Percentiles rank a stretch among this genome's conserved stretches.
Conservation (phyloP, 352 stramenopile genomes). For the Pythium dissotocum region DNA sequence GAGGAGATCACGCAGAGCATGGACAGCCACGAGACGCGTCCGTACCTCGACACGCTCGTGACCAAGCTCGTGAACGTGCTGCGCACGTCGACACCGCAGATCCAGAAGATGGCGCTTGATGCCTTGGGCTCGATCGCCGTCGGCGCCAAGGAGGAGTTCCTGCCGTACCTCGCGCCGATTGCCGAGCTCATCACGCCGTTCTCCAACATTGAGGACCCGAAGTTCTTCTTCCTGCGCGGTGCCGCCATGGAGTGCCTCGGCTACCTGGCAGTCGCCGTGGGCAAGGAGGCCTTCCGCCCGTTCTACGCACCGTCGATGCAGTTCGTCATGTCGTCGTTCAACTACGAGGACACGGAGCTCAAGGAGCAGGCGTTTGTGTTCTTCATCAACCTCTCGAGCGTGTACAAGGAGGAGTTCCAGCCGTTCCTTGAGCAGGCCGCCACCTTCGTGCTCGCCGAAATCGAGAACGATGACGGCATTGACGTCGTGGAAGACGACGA, state of each 20-base stretch:
- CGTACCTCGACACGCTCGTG: slow-evolving; percentile 95
- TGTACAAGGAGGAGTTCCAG: slow-evolving; percentile 97
- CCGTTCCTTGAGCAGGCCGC: slow-evolving; percentile 89
- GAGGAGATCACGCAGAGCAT: slow-evolving; percentile 99
- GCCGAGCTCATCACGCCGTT: slow-evolving; percentile 85
- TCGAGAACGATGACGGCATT: slow-evolving; percentile 80
- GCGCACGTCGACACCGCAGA: slow-evolving; percentile 87
- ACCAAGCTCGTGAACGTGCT: slow-evolving; percentile 95
- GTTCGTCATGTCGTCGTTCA: slow-evolving; percentile 93
- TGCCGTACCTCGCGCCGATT: slow-evolving; percentile 93
- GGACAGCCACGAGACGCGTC: slow-evolving; percentile 93
- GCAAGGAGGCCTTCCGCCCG: slow-evolving; percentile 94
- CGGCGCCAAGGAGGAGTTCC: slow-evolving; percentile 96
- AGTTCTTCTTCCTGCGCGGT: slow-evolving; percentile 93
- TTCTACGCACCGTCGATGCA: slow-evolving; percentile 95
- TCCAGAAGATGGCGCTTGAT: slow-evolving; percentile 98
- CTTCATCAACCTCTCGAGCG: slow-evolving; percentile 98
- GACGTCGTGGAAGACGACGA: slow-evolving; percentile 73
- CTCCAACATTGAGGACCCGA: slow-evolving; percentile 92
- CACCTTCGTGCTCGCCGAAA: slow-evolving; percentile 64
- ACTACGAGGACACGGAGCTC: slow-evolving; percentile 94
- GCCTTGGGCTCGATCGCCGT: slow-evolving; percentile 96
- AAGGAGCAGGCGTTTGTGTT: slow-evolving; percentile 98
- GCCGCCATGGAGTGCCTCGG: slow-evolving; percentile 97
- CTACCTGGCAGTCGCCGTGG: slow-evolving; percentile 96